Evolutionary conservation across 2,329 filamentous ascomycete genomes (phyloP).

Genomic region (Thermoascus crustaceus): DNA sequence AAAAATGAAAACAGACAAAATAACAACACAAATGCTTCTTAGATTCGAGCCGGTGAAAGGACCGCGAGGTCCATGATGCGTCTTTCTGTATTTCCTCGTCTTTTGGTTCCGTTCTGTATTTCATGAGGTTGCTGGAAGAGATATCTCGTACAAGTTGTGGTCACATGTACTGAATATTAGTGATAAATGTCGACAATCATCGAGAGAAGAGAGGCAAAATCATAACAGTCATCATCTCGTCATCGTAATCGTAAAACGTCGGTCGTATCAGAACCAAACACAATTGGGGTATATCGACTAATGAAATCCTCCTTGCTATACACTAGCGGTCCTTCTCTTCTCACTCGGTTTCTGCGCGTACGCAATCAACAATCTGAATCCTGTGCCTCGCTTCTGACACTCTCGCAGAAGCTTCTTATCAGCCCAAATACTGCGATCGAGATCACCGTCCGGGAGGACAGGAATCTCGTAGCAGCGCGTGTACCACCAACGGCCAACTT

Average conservation of each 20-base stretch:
- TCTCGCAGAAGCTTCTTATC: slow-evolving; percentile 69
- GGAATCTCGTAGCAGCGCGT: slow-evolving; percentile 78
- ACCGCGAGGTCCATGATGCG: slow-evolving; percentile 12
- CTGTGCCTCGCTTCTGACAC: slow-evolving; percentile 78
- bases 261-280: background rate
- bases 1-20: background rate
- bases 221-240: slow-evolving; percentile 2
- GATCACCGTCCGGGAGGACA: slow-evolving; percentile 42
- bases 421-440: slow-evolving; percentile 64
- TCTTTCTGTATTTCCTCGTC: slow-evolving; percentile 6
- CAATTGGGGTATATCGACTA: background rate
- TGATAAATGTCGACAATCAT: no score
- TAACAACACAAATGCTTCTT: background rate
- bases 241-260: slow-evolving; percentile 5
- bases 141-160: background rate
- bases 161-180: no score
- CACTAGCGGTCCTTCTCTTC: slow-evolving; percentile 37
- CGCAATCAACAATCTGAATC: slow-evolving; percentile 82
- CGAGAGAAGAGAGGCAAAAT: no score
- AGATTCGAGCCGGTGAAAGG: no score
- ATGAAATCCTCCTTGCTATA: slow-evolving; percentile 18
- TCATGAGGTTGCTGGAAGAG: background rate
- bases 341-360: slow-evolving; percentile 71
- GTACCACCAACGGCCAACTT: slow-evolving; percentile 95
- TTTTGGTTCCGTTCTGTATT: background rate